Evolutionary conservation across 331 rosid species (phyloP), one percentile per base, ranked within the genome.

Genomic region (Quercus phellos): DNA sequence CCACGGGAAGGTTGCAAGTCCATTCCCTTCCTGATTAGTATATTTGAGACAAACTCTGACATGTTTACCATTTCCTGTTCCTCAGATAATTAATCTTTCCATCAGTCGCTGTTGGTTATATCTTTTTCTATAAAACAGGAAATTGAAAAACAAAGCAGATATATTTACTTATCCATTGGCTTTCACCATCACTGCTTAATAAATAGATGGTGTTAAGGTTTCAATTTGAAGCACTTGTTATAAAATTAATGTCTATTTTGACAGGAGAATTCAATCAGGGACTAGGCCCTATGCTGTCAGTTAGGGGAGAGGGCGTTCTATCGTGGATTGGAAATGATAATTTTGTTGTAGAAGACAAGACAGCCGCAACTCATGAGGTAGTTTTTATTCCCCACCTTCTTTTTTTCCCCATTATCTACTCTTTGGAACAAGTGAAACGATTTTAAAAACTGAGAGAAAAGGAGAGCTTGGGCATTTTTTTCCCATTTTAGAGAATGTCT

Each of bases 191-290:
- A 2, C 4, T 38, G 34, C 46, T 4, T 16, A 19, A 72, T 83
- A 51, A 50, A 16, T 13, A 8, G 64, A 67, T 68, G 68, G 11
- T 63, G 55, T 54, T 81, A 18, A 55, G 21, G 55, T 17, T 55
- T 56, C 35, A 38, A 63, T 24, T 63, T 66, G 66, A 70, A 10
- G 34, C 75, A 42, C 59, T 10, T 18, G 30, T 32, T 67, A 19
- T 61, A n/a, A 73, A 61, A n/a, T 5, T 54, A 22, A 11, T 68
- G 74, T 12, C 53, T 59, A 27, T 51, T 74, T 32, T 75, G 66
- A 58, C 84, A 91, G 96, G 89, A 76, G 94, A 90, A 26, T 90
- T 87, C 60, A 85, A 79, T 43, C 81, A 59, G 71, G 98, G 94
- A 78, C 50, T 92, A 56, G 70, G 88, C 55, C 86, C 94, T 32